Conservation (phyloP, 371 early-diverging fungal species). For the Mucor racemosus region DNA sequence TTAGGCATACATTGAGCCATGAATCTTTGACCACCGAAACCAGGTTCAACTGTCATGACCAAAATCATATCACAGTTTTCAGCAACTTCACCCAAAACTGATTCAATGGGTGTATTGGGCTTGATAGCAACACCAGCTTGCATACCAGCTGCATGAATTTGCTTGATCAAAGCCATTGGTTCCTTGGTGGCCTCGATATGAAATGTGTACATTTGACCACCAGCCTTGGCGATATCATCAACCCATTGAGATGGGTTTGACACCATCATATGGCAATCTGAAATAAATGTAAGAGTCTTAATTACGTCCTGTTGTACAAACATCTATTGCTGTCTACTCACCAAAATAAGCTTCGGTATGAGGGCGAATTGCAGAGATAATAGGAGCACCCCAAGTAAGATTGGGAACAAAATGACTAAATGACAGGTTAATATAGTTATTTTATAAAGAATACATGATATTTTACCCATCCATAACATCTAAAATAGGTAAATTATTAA, state of each 20-base stretch:
- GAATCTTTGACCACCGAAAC: constrained; percentile 96
- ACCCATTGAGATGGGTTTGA: constrained; percentile 94
- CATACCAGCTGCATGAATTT: constrained; percentile 87
- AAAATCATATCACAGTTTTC: constrained; percentile 88
- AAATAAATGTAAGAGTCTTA: not conserved
- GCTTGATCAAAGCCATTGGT: constrained; percentile 73
- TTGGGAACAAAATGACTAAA: constrained; percentile 97
- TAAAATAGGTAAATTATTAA: constrained; percentile 28
- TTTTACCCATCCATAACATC: constrained; percentile 86
- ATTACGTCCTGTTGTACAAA: not conserved
- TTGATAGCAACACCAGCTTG: constrained; percentile 95
- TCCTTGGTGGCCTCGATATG: constrained; percentile 93
- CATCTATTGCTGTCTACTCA: constrained; percentile 28
- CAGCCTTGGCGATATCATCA: constrained; percentile 91
- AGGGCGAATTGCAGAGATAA: constrained; percentile 86
- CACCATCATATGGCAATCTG: constrained; percentile 98
- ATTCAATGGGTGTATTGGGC: constrained; percentile 88
- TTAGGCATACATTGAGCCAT: constrained; percentile 90
- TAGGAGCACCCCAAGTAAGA: constrained; percentile 94
- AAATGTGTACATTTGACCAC: constrained; percentile 91
- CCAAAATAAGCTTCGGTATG: constrained; percentile 91
- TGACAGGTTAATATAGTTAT: not conserved
- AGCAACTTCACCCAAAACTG: constrained; percentile 67
- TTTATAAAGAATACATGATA: not conserved
- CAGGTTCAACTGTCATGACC: constrained; percentile 99